Evolutionary conservation across 2,329 filamentous ascomycete species (phyloP).

Genomic region (Diaporthe citriasiana): DNA sequence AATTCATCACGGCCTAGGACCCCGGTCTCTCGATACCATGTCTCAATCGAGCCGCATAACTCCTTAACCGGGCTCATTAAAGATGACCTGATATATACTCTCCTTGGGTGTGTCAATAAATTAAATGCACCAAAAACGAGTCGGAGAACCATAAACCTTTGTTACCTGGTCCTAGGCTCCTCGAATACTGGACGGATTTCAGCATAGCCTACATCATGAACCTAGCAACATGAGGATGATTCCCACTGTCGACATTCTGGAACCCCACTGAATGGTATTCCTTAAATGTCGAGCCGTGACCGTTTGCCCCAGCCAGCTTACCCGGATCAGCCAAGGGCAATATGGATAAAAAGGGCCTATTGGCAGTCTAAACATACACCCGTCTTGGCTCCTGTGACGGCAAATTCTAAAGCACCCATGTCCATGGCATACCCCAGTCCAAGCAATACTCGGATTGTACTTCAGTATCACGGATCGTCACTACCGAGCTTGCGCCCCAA

Average conservation of each 20-base stretch:
- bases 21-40: not conserved
- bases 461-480: conserved; percentile 30
- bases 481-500: conserved; percentile 10
- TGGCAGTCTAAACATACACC: conserved; percentile 20
- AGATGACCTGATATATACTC: not conserved
- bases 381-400: conserved; percentile 17
- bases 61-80: not conserved
- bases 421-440: conserved; percentile 21
- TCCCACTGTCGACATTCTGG: conserved; percentile 14
- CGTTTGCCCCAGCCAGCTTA: not conserved
- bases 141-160: not conserved
- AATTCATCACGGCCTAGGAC: not conserved
- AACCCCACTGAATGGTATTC: not conserved
- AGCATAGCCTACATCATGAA: not conserved
- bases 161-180: not conserved
- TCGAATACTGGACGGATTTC: not conserved
- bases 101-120: conserved; percentile 25
- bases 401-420: conserved; percentile 24
- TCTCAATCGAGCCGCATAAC: not conserved
- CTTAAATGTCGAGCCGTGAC: not conserved
- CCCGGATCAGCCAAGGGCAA: conserved; percentile 6
- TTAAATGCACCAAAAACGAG: not conserved
- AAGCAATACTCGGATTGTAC: conserved; percentile 15
- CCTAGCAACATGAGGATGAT: not conserved
- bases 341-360: conserved; percentile 31